Evolutionary conservation across 768 basidiomycete species (phyloP).

Genomic region (Suillus cothurnatus): DNA sequence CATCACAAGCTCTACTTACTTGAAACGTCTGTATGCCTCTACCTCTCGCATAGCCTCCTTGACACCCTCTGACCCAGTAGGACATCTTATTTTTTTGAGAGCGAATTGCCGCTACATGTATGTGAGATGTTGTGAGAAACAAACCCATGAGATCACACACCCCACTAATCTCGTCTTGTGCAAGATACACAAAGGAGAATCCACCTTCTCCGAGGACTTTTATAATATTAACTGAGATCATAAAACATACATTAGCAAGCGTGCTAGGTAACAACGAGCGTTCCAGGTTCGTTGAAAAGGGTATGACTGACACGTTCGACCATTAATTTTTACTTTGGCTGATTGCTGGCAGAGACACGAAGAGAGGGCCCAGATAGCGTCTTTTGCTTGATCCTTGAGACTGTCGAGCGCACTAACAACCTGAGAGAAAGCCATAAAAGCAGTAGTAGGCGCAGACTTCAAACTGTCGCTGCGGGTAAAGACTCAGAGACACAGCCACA

Average conservation of each 20-base stretch:
- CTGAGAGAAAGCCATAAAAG: constrained; percentile 34
- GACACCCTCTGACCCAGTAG: constrained; percentile 84
- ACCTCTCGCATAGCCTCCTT: constrained; percentile 89
- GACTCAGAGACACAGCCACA: constrained; percentile 14
- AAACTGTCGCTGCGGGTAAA: background rate
- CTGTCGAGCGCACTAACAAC: constrained; percentile 50
- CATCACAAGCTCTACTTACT: constrained; percentile 48
- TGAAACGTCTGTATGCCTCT: constrained; percentile 94
- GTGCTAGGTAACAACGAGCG: constrained; percentile 5
- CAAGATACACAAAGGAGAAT: constrained; percentile 89
- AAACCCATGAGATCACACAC: constrained; percentile 43
- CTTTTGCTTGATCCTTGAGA: constrained; percentile 75
- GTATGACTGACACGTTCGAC: constrained; percentile 77
- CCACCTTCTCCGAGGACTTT: constrained; percentile 96
- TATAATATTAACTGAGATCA: constrained; percentile 73
- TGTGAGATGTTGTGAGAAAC: background rate
- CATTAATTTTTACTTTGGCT: constrained; percentile 93
- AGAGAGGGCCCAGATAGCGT: constrained; percentile 79
- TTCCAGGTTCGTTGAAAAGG: constrained; percentile 6
- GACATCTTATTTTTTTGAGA: constrained; percentile 95
- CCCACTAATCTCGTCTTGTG: constrained; percentile 83
- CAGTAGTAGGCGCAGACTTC: background rate
- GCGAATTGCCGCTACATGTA: constrained; percentile 80
- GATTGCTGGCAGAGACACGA: constrained; percentile 81
- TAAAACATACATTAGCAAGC: constrained; percentile 8